Evolutionary conservation across 2,329 filamentous ascomycete genomes (phyloP), one percentile per base, ranked within the genome.

Genomic region (Fusarium sp.): DNA sequence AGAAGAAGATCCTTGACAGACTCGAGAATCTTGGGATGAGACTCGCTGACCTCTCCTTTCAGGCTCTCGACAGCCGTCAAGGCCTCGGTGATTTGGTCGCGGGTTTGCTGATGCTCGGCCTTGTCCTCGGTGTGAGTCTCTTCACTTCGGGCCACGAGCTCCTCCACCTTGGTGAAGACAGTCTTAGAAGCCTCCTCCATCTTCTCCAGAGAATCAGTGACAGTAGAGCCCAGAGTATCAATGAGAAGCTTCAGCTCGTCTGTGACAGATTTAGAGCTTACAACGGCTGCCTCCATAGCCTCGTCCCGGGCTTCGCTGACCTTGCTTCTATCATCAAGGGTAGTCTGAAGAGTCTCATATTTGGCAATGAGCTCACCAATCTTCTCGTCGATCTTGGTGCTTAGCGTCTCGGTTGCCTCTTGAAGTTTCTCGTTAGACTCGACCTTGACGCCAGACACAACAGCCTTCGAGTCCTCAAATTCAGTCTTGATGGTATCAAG

Each of bases 181-280:
- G 93, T 95, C 84, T 94, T 94, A 13, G 94, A 96, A 49, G 96
- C 94, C 78, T 94, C 92, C 63, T 94, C 91, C 88, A 96, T 93
- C 82, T 95, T 96, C 79, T 97, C 94, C 64, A 95, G 89, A 2
- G 93, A 92, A 61, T 97, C 94, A 1, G 92, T 93, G 61, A 98
- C 91, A 12, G 91, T 92, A 41, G 90, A 90, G 13, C 94, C 94
- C 52, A 98, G 91, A 0, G 94, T 95, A 76, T 97, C 95, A 64
- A 98, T 92, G 2, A 97, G 90, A 14, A 94, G 85, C 81, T 94
- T 96, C 66, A 98, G 89, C 76, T 98, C 96, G 70, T 98, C 95
- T 0, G 94, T 91, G 60, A 97, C 90, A 9, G 89, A 87, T 83
- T 95, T 98, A 33, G 93, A 96, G 69, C 88, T 90, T 22, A 91